Evolutionary conservation across 2,329 filamentous ascomycete species (phyloP), one percentile per base, ranked within the genome.

Genomic region (Rhexocercosporidium sp.): DNA sequence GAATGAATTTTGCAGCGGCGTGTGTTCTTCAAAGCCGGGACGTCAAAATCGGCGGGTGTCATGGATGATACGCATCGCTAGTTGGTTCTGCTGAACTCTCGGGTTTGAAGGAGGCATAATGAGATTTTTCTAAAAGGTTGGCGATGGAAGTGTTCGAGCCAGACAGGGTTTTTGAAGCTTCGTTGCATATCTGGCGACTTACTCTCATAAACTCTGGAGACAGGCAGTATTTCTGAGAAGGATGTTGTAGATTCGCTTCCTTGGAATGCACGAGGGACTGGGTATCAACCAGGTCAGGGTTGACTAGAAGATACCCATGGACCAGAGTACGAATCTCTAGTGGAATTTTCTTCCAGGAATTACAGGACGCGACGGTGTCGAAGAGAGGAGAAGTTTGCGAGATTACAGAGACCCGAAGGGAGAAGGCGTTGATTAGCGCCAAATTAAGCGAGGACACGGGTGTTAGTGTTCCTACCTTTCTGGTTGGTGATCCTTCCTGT

Each of bases 231-330:
- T 18, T 5, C 16, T 44, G 39, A 44, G 39, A 44, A 16, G 39
- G 39, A 44, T 14, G 4, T 16, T 14, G 12, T 14, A 16, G 39
- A 4, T 44, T 12, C 11, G 11, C 4, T 44, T 44, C 12, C 14
- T 14, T n/a, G 18, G 12, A 44, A n/a, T 53, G 25, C 11, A 27
- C 20, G 20, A 20, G 2, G n/a, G 37, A 18, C 25, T 46, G 18
- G 14, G 20, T 11, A 29, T 29, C 29, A 3, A 46, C 16, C 22
- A 44, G 41, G 41, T 54, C n/a, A 22, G 54, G 20, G 27, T 59
- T 61, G 3, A 65, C 7, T 3, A 65, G 29, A 25, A 65, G 56
- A 31, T 54, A 31, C 12, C 53, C 20, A 46, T 65, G 61, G 46
- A 65, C 61, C 0, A 20, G 3, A 8, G 41, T n/a, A 1, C 63